Base-by-base conservation (phyloP, 179 eudicot species). In the Carnegiea gigantea region DNA sequence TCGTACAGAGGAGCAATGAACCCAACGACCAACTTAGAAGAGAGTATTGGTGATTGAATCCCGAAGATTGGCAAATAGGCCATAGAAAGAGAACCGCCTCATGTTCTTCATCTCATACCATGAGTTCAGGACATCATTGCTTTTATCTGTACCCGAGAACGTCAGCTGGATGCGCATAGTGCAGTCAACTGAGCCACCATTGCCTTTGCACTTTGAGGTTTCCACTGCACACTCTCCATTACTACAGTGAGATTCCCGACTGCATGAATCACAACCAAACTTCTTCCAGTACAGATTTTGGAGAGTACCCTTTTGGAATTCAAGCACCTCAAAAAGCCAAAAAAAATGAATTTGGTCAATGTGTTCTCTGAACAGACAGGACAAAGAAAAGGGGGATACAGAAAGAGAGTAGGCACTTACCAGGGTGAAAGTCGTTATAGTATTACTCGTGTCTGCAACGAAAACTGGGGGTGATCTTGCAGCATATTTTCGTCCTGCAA, bases 71-170 rank as follows among this genome's bases (percentile, higher is more conserved):
- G 88, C 78, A 64, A 87, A 93, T 53, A 93, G 84, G 30, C 60
- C 76, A 57, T 76, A 89, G 12, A 92, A 89, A 43, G 98, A 93
- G 82, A 90, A 89, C 43, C 88, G 91, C 44, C 97, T 80, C 79
- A 95, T 89, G 36, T 90, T 92, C 23, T 87, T 90, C 73, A 92
- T 85, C 83, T 93, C 92, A 53, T 93, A 93, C 98, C 98, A 95
- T 0, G 98, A 90, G 78, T 91, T 95, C 6, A 95, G 89, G 60
- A 91, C 98, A 7, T 82, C 83, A 6, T 85, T 76, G 48, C 87
- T 89, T 85, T 82, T 91, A 75, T 93, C 98, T 26, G 97, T 93
- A 17, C 98, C 98, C 0, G 98, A 95, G 79, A 95, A 93, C 40
- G 95, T 88, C 38, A 95, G 43, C 73, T 93, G 97, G 78, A 92